Evolutionary conservation across 495 filamentous ascomycete genomes (phyloP).

Genomic region (Xylaria castorea): DNA sequence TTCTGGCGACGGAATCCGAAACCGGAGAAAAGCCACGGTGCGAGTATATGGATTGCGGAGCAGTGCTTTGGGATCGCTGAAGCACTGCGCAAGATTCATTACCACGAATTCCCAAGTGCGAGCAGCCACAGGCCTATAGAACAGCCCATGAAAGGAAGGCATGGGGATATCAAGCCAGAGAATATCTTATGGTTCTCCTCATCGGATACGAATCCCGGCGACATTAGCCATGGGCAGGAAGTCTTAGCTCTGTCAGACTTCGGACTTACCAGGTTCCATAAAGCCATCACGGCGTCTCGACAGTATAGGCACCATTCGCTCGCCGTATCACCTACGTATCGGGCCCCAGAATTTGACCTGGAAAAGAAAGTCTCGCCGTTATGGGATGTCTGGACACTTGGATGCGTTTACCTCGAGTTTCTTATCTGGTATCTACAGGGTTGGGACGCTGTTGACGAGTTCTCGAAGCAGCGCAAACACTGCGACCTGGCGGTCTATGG

Average conservation of each 20-base stretch:
- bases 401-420: neutral
- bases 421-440: neutral
- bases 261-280: neutral
- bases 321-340: neutral
- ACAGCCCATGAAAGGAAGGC: neutral
- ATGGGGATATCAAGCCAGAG: neutral
- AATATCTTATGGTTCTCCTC: neutral
- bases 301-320: neutral
- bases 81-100: neutral
- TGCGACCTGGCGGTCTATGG: neutral
- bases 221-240: neutral
- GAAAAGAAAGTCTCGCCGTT: neutral
- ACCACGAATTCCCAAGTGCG: neutral
- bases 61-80: neutral
- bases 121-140: neutral
- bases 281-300: neutral
- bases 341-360: neutral
- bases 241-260: neutral
- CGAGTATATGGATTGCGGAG: neutral
- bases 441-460: neutral
- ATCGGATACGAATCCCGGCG: neutral
- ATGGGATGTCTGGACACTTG: neutral
- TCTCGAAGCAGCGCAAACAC: neutral
- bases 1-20: neutral
- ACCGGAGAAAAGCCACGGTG: neutral